Evolutionary conservation across 2,329 filamentous ascomycete genomes (phyloP).

Genomic region (Pseudopithomyces maydicus): DNA sequence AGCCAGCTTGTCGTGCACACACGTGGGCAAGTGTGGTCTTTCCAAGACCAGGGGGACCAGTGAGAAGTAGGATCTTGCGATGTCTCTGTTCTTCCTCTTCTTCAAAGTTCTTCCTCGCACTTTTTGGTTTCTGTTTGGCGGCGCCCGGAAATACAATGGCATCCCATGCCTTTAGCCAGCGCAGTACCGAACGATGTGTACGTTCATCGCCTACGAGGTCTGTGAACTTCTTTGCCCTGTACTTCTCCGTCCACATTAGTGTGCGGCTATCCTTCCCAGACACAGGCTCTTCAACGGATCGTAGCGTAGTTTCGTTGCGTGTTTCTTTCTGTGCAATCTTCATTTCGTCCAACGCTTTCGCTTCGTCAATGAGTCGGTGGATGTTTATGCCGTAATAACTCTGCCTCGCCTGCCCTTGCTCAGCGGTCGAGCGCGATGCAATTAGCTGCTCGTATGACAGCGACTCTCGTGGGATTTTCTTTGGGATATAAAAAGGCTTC

Average conservation of each 20-base stretch:
- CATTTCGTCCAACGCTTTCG: conserved; percentile 63
- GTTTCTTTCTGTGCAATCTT: conserved; percentile 31
- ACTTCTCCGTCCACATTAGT: conserved; percentile 95
- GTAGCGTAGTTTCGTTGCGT: conserved; percentile 32
- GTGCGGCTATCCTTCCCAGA: conserved; percentile 47
- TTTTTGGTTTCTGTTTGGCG: conserved; percentile 60
- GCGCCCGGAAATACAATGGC: conserved; percentile 85
- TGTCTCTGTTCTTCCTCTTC: conserved; percentile 80
- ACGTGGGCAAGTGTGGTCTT: conserved; percentile 98
- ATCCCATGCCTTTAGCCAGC: conserved; percentile 96
- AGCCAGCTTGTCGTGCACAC: conserved; percentile 91
- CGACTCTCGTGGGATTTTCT: conserved; percentile 54
- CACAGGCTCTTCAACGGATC: conserved; percentile 45
- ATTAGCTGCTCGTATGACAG: conserved; percentile 70
- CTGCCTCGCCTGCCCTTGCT: conserved; percentile 68
- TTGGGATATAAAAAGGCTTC: conserved; percentile 59
- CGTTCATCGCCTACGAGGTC: conserved; percentile 94
- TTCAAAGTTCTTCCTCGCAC: conserved; percentile 52
- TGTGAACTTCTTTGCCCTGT: conserved; percentile 87
- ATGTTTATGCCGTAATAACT: conserved; percentile 95
- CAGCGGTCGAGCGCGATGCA: conserved; percentile 68
- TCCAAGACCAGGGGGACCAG: conserved; percentile 88
- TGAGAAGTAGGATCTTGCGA: conserved; percentile 85
- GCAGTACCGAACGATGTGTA: conserved; percentile 86
- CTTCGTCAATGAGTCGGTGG: conserved; percentile 77